phyloP scores from a whole-genome alignment of 169 alveolate genomes.

The Cryptosporidium sp. region DNA sequence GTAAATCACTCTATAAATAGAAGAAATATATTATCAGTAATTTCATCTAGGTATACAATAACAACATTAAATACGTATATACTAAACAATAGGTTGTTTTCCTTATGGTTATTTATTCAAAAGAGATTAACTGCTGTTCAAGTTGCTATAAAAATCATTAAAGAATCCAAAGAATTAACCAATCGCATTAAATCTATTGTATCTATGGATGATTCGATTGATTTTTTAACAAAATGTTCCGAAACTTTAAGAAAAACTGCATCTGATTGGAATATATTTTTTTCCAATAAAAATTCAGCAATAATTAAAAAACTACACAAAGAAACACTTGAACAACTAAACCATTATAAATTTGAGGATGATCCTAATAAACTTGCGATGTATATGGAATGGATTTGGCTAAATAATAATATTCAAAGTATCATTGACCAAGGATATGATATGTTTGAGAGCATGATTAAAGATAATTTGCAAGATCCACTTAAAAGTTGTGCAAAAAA shows the following conservation, averaged over 20 bases:
- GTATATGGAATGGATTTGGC: constrained; percentile 57
- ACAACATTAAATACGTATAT: constrained; percentile 9
- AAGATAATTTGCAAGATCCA: constrained; percentile 9
- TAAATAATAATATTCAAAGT: constrained; percentile 1
- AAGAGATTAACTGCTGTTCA: constrained; percentile 31
- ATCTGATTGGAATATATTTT: constrained; percentile 53
- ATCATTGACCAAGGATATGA: not conserved
- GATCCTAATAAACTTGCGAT: not conserved
- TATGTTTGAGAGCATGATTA: not conserved
- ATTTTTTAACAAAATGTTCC: constrained; percentile 40
- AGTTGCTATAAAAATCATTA: constrained; percentile 5
- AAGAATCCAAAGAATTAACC: constrained; percentile 20
- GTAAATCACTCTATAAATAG: constrained; percentile 18
- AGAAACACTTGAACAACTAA: constrained; percentile 11
- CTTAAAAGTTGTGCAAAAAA: constrained; percentile 49
- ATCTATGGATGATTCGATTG: constrained; percentile 18
- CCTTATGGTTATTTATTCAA: constrained; percentile 60
- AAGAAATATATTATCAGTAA: constrained; percentile 30
- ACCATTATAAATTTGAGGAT: constrained; percentile 14
- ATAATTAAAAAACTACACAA: constrained; percentile 35
- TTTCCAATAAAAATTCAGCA: not conserved
- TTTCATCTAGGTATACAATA: constrained; percentile 6
- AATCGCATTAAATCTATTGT: not conserved
- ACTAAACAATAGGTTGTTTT: constrained; percentile 33
- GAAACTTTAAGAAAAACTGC: constrained; percentile 58